A percentile compares a stretch with the other conserved stretches of the same genome.
These are phyloP conservation scores for Samsoniella hepiali DNA, from an alignment of 2,329 filamentous ascomycete genomes.

Conservation along the genomic window DNA sequence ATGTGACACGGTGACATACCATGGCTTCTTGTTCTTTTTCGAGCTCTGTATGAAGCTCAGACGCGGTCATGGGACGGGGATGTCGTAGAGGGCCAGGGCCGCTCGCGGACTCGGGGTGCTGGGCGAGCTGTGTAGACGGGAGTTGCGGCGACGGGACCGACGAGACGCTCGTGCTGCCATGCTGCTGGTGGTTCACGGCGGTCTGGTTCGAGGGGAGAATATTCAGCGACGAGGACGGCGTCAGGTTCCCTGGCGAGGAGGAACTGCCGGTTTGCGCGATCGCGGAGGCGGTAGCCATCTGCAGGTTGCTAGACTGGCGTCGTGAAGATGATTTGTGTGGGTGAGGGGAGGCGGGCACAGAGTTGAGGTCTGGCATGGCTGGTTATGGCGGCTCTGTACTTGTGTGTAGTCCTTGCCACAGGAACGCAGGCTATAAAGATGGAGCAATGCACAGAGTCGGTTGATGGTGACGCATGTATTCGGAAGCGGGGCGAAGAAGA, in stretches of 20 bases:
- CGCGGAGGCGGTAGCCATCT: conserved; percentile 40
- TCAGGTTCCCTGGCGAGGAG: conserved; percentile 17
- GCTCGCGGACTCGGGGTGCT: conserved; percentile 40
- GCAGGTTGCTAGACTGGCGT: conserved; percentile 41
- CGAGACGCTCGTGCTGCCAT: conserved; percentile 27
- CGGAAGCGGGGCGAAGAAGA: not conserved
- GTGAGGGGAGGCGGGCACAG: conserved; percentile 50
- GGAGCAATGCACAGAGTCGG: not conserved
- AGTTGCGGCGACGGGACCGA: conserved; percentile 32
- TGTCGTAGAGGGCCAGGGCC: conserved; percentile 76
- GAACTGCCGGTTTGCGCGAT: conserved; percentile 19
- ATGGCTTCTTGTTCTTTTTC: conserved; percentile 96
- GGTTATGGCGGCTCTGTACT: not conserved
- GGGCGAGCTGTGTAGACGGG: conserved; percentile 22
- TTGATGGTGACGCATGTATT: not conserved
- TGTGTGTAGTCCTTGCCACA: not conserved
- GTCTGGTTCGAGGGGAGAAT: conserved; percentile 57
- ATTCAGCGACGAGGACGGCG: conserved; percentile 46
- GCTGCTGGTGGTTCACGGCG: conserved; percentile 39
- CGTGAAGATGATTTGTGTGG: conserved; percentile 38
- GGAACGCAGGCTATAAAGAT: not conserved
- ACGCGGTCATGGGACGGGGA: conserved; percentile 80
- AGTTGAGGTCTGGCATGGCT: conserved; percentile 55
- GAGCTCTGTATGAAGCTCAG: conserved; percentile 82
- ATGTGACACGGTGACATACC: conserved; percentile 47